Evolutionary conservation across 176 grass and related monocot genomes (phyloP), one percentile per base, ranked within the genome.

Genomic region (Carex pumila): DNA sequence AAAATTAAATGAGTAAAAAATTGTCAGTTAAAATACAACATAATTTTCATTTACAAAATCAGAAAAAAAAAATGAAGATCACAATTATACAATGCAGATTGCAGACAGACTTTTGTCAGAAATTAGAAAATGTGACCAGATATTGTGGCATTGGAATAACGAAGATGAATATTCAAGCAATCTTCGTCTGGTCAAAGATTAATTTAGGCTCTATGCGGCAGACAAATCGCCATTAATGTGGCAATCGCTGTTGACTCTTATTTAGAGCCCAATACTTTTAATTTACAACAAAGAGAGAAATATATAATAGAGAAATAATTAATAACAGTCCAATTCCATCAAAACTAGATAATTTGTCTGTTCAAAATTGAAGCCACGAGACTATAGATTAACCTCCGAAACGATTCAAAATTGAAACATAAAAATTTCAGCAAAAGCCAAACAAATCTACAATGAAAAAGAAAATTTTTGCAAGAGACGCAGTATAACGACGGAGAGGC

Each of bases 141-240:
- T 55, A 89, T 83, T 86, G 70, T 86, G 88, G 88, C 84, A 10
- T 84, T 89, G 84, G 88, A 86, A 63, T 37, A 69, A 86, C 36
- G 65, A 84, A 79, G 21, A 89, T 82, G 32, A 19, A 61, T 50
- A 66, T 81, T 84, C 79, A 86, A 78, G 84, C 84, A 79, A 89
- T 86, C 84, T 86, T 89, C 70, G 29, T 29, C 88, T 86, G 88
- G 79, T 65, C 14, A 18, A 32, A 19, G 21, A 57, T 68, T 25
- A 31, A 71, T 89, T 36, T 89, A 34, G 88, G 88, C 84, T 89
- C 88, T 77, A 89, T 84, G 84, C 84, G 80, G 88, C 88, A 89
- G 88, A 79, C 84, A 83, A 79, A 86, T 86, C 70, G 84, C 88
- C 88, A 86, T 57, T 63, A 8, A 54, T 45, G 22, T 54, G 84